A percentile compares a stretch with the other conserved stretches of the same genome.
Conservation (phyloP, 2,329 filamentous ascomycete species). For the Fusarium dlaminii region DNA sequence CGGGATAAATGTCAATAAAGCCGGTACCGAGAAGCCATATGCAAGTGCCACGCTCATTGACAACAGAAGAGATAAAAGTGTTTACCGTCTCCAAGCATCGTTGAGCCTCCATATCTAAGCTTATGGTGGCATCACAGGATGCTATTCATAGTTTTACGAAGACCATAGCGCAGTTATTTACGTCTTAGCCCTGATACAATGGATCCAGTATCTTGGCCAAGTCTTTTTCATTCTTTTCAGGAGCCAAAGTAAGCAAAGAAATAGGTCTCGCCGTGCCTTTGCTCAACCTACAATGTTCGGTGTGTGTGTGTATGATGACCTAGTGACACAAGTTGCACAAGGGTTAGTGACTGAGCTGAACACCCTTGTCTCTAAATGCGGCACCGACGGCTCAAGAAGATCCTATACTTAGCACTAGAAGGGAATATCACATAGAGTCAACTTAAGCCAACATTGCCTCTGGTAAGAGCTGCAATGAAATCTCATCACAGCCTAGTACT, state of each 20-base stretch:
- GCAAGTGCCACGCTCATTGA: background rate
- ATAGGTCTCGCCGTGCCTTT: too few relatives aligned
- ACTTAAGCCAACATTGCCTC: background rate
- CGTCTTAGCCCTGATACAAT: background rate
- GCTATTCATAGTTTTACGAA: background rate
- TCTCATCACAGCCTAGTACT: background rate
- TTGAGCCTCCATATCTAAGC: background rate
- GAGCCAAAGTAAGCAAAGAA: background rate
- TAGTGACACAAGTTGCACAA: background rate
- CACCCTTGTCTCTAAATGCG: background rate
- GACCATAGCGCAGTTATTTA: background rate
- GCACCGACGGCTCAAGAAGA: background rate
- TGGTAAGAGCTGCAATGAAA: background rate
- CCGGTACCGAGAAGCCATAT: background rate
- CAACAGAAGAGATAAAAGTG: background rate
- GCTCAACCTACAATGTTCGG: background rate
- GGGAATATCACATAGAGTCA: background rate
- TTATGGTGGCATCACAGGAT: background rate
- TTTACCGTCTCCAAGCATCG: background rate
- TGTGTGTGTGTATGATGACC: background rate
- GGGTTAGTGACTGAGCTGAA: background rate
- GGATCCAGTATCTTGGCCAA: background rate
- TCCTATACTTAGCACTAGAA: background rate
- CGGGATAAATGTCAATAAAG: slow-evolving; percentile 3
- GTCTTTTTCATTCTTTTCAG: background rate